Evolutionary conservation across 2,329 filamentous ascomycete genomes (phyloP), one percentile per base, ranked within the genome.

Genomic region (Colletotrichum theobromicola): DNA sequence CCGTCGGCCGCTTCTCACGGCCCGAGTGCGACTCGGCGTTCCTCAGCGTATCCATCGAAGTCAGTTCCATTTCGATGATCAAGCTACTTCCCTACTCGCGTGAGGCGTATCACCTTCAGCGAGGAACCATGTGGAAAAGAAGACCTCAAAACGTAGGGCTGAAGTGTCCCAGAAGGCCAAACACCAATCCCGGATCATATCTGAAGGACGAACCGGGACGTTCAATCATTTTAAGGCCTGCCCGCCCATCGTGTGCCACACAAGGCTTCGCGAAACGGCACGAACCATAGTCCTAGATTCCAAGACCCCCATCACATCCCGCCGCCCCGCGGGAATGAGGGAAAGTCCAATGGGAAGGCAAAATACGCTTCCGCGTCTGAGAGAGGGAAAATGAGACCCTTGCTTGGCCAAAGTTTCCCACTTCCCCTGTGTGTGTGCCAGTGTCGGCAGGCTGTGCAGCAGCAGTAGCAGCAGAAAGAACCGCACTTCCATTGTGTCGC

Each of bases 1-100:
- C 72, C 13, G 73, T 66, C 42, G 79, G 68, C 12, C 76, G 67
- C 15, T n/a, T n/a, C n/a, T 79, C 77, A 28, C 77, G 67, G 24
- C 60, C 67, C n/a, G 72, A 63, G 26, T 69, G 67, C 28, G 69
- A 74, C 57, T 78, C 78, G 21, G 68, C 65, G 30, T 65, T 30
- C 34, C 72, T 58, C 28, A 71, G n/a, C 1, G 71, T 26, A 30
- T 71, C 74, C n/a, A 42, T 60, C 37, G 66, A 65, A 50, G 67
- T 26, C 50, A 71, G 13, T 13, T 26, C 30, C 55, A 72, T 37
- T 7, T 26, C n/a, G 42, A 28, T 35, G 21, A 10, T 13, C 8
- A 24, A 7, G 50, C 21, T 18, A 7, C 50, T 16, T 12, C 42
- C 15, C 21, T 28, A 7, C 16, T 34, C 24, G 32, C 35, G 9